phyloP scores from a whole-genome alignment of 169 alveolate species.

The Eimeria mitis region DNA sequence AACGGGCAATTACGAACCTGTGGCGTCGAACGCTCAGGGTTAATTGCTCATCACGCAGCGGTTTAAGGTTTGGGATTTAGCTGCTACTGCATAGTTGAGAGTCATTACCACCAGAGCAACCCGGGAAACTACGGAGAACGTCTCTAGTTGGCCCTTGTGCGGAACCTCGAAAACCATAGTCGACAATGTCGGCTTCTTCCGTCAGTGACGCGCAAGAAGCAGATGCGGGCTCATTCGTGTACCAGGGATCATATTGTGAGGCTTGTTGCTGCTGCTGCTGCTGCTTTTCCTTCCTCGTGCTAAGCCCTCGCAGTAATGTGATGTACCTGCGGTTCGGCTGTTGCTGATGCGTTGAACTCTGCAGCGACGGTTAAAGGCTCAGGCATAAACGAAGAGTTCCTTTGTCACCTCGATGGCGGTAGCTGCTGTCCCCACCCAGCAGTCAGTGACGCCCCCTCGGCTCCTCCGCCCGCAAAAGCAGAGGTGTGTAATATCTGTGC shows the following conservation, averaged over 20 bases:
- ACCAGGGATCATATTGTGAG: not conserved
- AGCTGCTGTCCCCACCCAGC: not conserved
- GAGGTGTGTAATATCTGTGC: not conserved
- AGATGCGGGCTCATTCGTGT: not conserved
- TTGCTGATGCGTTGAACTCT: not conserved
- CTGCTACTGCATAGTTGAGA: not conserved
- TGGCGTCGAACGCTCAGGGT: not conserved
- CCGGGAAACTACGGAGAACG: not conserved
- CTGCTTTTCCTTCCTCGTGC: not conserved
- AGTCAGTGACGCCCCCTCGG: not conserved
- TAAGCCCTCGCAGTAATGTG: not conserved
- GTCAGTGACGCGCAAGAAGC: not conserved
- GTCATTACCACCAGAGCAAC: not conserved
- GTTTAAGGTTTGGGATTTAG: not conserved
- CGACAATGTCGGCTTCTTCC: not conserved
- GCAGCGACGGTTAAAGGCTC: constrained; percentile 21
- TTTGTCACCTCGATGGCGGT: constrained; percentile 7
- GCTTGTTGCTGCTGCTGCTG: not conserved
- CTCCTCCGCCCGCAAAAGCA: not conserved
- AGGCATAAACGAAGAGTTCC: constrained; percentile 1
- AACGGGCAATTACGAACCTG: not conserved
- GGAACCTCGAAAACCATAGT: not conserved
- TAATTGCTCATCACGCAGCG: not conserved
- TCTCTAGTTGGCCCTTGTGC: not conserved
- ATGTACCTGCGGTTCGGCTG: not conserved